Base-by-base conservation (phyloP, 2,329 filamentous ascomycete genomes). In the Colletotrichum liaoningense region DNA sequence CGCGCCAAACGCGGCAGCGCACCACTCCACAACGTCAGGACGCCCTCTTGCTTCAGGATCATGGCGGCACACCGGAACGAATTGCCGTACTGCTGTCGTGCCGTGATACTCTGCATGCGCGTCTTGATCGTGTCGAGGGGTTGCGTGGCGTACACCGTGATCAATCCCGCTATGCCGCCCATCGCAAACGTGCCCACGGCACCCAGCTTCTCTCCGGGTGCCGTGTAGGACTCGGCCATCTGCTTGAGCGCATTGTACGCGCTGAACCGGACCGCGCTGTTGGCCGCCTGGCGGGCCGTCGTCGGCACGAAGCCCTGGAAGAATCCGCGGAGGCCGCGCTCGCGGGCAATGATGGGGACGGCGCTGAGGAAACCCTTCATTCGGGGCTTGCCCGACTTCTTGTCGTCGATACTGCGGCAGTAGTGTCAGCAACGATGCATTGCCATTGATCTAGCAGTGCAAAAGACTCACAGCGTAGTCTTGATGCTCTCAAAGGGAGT, bases 401-500 rank as follows among this genome's bases (percentile, higher is more conserved):
- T 93, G 84, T 99, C 97, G 81, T 99, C 97, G 80, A 99, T 98
- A 52, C 93, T 95, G 77, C n/a, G 5, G 19, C n/a, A 14, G 3
- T 9, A 11, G 5, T 49, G 55, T 58, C 38, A 69, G 69, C 57
- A 22, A 22, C 9, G 3, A n/a, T 49, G 33, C 60, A 57, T 11
- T 11, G n/a, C 26, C n/a, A 9, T 19, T 16, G 33, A 26, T 24
- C 22, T 14, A 16, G 28, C 4, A 11, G n/a, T 60, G 8, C 14
- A 1, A 3, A 11, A 8, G 26, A 82, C 86, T 67, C 81, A 93
- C 89, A 99, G 86, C 77, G 97, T 97, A 63, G 97, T 99, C 88
- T 99, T 99, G 84, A 99, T 98, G 79, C 94, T 97, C 85, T 99
- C 97, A 72, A 97, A 98, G 0, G 97, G 97, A 42, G 97, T 99